Evolutionary conservation across 306 rosid genomes (phyloP), one percentile per base, ranked within the genome.

Genomic region (Carpinus viminea): DNA sequence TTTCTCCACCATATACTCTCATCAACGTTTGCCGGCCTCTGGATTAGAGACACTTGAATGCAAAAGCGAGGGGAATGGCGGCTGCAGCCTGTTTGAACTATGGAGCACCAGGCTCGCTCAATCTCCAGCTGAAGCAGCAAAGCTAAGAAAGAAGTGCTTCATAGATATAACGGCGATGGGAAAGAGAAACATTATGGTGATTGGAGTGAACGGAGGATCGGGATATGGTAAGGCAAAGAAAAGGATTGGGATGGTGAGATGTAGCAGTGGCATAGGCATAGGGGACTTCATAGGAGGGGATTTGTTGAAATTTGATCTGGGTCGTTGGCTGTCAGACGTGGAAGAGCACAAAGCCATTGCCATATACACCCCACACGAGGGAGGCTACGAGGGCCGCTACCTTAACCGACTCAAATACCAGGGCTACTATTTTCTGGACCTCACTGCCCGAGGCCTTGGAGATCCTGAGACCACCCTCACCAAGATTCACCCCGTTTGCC

Each of bases 321-420:
- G 97, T 18, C 80, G 21, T 0, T 92, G 98, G 98, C 93, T 95
- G 21, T 79, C 92, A 0, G 98, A 92, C 64, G 98, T 95, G 60
- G 98, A 95, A 80, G 98, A 95, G 64, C 98, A 95, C 82, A 92
- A 92, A 85, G 93, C 98, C 59, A 79, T 95, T 12, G 98, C 98
- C 1, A 87, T 95, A 12, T 95, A 92, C 84, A 10, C 97, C n/a
- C 98, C 98, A 4, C 98, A 92, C 5, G 98, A 95, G 38, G 98
- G 98, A 41, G 98, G 98, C 24, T 95, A 92, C 45, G 98, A 95
- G 85, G 98, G 98, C 1, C 92, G 98, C 0, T 86, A 94, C 76
- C 82, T 91, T 5, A 89, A 80, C 0, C 91, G 97, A 17, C 89
- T 94, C 12, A 82, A 60, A 15, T 87, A 89, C 60, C 93, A 92